Conservation (phyloP, 805 yeast genomes). For the Ogataea naganishii region DNA sequence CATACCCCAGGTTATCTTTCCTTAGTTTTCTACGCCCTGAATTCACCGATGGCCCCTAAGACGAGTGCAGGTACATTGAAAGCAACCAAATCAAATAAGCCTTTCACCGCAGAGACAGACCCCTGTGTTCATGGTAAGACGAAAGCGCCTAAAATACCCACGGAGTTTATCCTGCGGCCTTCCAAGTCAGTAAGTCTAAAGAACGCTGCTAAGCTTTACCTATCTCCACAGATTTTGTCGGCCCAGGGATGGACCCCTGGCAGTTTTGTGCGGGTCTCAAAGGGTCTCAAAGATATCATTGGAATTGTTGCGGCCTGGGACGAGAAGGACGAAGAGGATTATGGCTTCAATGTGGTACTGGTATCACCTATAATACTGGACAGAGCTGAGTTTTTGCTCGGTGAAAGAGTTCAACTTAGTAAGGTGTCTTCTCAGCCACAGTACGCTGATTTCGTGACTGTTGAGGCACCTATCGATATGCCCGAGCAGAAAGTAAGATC, state of each 20-base stretch:
- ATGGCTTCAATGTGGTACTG: conserved; percentile 17
- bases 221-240: conserved; percentile 15
- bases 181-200: conserved; percentile 2
- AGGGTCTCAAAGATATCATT: conserved; percentile 14
- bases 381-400: conserved; percentile 16
- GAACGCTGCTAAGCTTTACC: conserved; percentile 11
- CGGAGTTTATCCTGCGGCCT: conserved; percentile 23
- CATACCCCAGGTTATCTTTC: conserved; percentile 2
- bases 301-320: conserved; percentile 14
- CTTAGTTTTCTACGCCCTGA: background rate
- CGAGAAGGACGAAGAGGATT: conserved; percentile 15
- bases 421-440: conserved; percentile 42
- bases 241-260: conserved; percentile 16
- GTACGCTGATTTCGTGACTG: conserved; percentile 16
- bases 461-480: conserved; percentile 3
- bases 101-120: background rate
- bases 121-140: conserved; percentile 6
- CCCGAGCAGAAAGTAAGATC: conserved; percentile 29
- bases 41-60: conserved; percentile 17
- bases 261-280: conserved; percentile 15
- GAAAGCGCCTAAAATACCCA: conserved; percentile 14
- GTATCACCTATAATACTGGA: conserved; percentile 13
- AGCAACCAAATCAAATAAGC: conserved; percentile 8
- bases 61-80: conserved; percentile 7
- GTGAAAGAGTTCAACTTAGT: conserved; percentile 29